Percentiles rank a stretch among this genome's conserved stretches.
Evolutionary conservation across 768 basidiomycete species (phyloP).

Genomic region (Kwoniella sp.): DNA sequence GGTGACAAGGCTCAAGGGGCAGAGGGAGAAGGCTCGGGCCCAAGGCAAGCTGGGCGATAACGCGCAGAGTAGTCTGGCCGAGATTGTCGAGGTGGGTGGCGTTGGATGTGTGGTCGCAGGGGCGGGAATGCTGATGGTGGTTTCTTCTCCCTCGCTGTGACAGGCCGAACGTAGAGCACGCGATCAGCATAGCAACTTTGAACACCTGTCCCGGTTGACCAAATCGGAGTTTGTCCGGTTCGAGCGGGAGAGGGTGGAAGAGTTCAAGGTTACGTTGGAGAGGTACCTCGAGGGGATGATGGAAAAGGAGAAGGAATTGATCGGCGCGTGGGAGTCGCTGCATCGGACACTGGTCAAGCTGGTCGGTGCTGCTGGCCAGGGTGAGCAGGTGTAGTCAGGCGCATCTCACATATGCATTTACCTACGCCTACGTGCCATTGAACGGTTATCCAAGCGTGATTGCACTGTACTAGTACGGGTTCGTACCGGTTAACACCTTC

Average conservation of each 20-base stretch:
- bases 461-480: too few species aligned
- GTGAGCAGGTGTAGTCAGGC: too few species aligned
- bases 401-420: too few species aligned
- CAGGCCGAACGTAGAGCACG: constrained; percentile 80
- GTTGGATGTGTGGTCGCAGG: background rate
- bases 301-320: constrained; percentile 74
- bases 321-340: constrained; percentile 74
- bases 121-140: background rate
- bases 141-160: background rate
- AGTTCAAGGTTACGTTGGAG: constrained; percentile 81
- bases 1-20: constrained; percentile 64
- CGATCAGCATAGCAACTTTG: constrained; percentile 82
- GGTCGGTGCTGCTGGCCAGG: too few species aligned
- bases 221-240: constrained; percentile 87
- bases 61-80: constrained; percentile 65
- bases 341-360: constrained; percentile 66
- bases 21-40: constrained; percentile 74
- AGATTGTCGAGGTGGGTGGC: constrained; percentile 69
- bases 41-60: constrained; percentile 61
- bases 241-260: constrained; percentile 86
- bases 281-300: constrained; percentile 84
- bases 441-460: too few species aligned
- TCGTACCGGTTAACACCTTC: too few species aligned
- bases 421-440: too few species aligned
- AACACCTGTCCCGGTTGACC: constrained; percentile 77